These are phyloP conservation scores for Friedmanniomyces simplex DNA, from an alignment of 495 filamentous ascomycete genomes.

Conservation along the genomic window DNA sequence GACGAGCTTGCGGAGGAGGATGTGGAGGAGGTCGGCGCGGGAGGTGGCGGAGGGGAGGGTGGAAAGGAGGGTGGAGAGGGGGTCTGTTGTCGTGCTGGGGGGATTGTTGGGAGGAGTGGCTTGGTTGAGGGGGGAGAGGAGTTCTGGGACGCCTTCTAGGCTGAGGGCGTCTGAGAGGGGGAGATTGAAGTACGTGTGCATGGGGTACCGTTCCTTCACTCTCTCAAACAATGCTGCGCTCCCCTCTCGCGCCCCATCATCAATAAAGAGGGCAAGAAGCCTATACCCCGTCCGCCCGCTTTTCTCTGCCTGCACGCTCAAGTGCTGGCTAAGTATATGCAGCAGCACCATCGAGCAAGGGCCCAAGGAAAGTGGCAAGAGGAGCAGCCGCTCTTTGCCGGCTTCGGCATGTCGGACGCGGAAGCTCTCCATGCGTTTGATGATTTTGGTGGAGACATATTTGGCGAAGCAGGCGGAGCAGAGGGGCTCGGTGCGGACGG, in stretches of 20 bases:
- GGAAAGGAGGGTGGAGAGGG: conserved; percentile 44
- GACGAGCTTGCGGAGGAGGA: conserved; percentile 61
- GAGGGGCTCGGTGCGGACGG: conserved; percentile 31
- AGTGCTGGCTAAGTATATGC: conserved; percentile 60
- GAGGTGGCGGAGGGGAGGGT: conserved; percentile 62
- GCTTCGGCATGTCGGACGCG: conserved; percentile 30
- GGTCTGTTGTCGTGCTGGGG: conserved; percentile 19
- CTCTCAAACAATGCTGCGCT: conserved; percentile 6
- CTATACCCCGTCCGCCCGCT: conserved; percentile 52
- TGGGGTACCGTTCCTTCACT: conserved; percentile 44
- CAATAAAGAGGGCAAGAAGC: conserved; percentile 54
- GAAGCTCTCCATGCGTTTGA: conserved; percentile 67
- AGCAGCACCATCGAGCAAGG: conserved; percentile 70
- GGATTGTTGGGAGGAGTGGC: no score
- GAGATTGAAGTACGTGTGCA: conserved; percentile 43
- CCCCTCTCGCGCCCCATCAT: not conserved
- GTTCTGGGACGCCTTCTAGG: conserved; percentile 1
- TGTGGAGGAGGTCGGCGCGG: conserved; percentile 56
- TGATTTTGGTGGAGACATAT: conserved; percentile 64
- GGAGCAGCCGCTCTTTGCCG: conserved; percentile 42
- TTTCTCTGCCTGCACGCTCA: conserved; percentile 47
- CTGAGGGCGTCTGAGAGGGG: conserved; percentile 49
- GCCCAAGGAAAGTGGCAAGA: conserved; percentile 76
- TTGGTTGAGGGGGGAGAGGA: conserved; percentile 8
- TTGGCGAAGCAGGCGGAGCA: conserved; percentile 64